A percentile compares a stretch with the other conserved stretches of the same genome.
Conservation (phyloP, 2,329 filamentous ascomycete genomes). For the Alternaria arbusti region DNA sequence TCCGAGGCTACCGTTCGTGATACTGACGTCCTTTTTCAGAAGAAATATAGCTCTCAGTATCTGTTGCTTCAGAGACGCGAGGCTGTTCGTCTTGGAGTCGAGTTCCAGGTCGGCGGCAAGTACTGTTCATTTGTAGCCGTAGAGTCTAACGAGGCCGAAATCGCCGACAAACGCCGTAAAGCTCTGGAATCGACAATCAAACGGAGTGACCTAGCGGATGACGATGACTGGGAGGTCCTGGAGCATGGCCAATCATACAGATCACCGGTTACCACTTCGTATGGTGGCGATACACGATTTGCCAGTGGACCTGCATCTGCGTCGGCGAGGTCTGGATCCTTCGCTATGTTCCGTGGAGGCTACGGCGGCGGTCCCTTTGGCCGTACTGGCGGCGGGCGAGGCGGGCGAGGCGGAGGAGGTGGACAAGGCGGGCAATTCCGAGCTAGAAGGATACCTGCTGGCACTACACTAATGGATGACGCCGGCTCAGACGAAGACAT, state of each 20-base stretch:
- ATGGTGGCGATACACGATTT: neutral
- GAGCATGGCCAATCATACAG: neutral
- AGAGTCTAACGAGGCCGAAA: constrained; percentile 2
- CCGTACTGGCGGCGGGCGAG: too few relatives aligned
- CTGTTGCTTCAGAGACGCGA: neutral
- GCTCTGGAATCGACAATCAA: neutral
- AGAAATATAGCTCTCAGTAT: neutral
- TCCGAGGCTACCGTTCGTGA: neutral
- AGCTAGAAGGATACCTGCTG: neutral
- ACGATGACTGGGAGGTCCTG: constrained; percentile 3
- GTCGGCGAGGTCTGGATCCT: neutral
- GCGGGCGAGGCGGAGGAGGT: neutral
- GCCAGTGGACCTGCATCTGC: neutral
- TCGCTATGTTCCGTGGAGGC: neutral
- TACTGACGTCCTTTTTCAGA: neutral
- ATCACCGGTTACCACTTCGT: neutral
- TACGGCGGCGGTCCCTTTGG: neutral
- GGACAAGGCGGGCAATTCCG: neutral
- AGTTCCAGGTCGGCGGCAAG: constrained; percentile 8
- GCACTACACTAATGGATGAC: neutral
- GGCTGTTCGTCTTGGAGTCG: constrained; percentile 2
- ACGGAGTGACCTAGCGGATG: neutral
- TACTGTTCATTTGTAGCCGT: constrained; percentile 7
- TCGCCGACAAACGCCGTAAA: neutral
- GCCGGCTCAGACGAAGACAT: neutral